These are phyloP conservation scores for Tephrocybe sp. DNA, from an alignment of 768 basidiomycete species.

Conservation along the genomic window DNA sequence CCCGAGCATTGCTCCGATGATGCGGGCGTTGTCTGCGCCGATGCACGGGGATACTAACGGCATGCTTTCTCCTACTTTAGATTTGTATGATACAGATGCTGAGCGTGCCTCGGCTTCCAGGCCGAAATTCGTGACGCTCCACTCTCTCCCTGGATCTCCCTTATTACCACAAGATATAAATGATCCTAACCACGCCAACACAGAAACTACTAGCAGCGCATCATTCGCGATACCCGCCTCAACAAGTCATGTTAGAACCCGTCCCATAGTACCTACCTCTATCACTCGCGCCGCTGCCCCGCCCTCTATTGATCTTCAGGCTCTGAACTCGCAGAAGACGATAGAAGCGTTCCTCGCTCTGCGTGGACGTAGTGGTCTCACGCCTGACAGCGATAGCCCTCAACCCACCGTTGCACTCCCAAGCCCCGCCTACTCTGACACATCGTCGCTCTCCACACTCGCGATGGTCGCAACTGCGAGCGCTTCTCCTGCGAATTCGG, in stretches of 20 bases:
- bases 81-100: constrained; percentile 20
- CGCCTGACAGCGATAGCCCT: constrained; percentile 29
- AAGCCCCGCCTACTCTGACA: constrained; percentile 23
- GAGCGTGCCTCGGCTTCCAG: constrained; percentile 9
- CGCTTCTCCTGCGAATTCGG: constrained; percentile 26
- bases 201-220: not conserved
- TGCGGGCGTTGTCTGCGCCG: constrained; percentile 15
- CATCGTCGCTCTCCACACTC: constrained; percentile 23
- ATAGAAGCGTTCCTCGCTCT: constrained; percentile 27
- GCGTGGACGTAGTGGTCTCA: constrained; percentile 21
- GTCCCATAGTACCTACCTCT: constrained; percentile 15
- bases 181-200: not conserved
- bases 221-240: constrained; percentile 7
- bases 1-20: constrained; percentile 39
- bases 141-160: constrained; percentile 13
- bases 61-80: not conserved
- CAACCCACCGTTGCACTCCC: constrained; percentile 14
- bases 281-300: constrained; percentile 28
- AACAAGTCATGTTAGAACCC: not conserved
- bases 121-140: constrained; percentile 6
- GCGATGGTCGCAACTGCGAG: constrained; percentile 18
- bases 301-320: constrained; percentile 26
- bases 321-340: constrained; percentile 22
- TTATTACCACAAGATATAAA: constrained; percentile 16
- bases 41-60: not conserved